Evolutionary conservation across 2,329 filamentous ascomycete genomes (phyloP).

Genomic region (Aspergillus flavus): DNA sequence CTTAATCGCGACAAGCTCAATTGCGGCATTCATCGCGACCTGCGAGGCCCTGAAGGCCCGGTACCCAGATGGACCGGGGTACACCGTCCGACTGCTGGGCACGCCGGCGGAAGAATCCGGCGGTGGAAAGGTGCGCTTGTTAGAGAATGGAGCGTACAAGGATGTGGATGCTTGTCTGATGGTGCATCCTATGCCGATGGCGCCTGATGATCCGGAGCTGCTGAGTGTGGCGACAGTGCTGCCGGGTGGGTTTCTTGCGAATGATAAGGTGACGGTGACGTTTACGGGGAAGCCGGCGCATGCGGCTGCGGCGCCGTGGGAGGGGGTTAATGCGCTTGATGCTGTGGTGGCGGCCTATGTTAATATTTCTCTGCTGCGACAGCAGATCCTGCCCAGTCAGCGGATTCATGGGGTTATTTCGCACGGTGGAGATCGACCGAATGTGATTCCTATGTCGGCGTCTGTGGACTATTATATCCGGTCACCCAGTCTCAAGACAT

Average conservation of each 20-base stretch:
- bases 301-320: conserved; percentile 58
- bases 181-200: conserved; percentile 39
- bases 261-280: conserved; percentile 37
- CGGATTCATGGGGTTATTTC: conserved; percentile 56
- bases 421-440: conserved; percentile 55
- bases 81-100: conserved; percentile 36
- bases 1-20: conserved; percentile 34
- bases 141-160: conserved; percentile 46
- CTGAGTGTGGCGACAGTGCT: conserved; percentile 26
- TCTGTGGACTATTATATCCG: conserved; percentile 50
- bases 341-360: conserved; percentile 52
- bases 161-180: conserved; percentile 44
- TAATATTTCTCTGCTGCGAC: conserved; percentile 54
- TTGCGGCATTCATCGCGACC: conserved; percentile 39
- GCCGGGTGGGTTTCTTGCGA: conserved; percentile 32
- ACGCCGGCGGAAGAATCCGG: conserved; percentile 40
- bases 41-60: conserved; percentile 32
- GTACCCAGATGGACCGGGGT: conserved; percentile 19
- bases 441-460: conserved; percentile 58
- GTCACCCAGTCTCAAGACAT: conserved; percentile 40
- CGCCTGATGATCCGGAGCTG: conserved; percentile 24
- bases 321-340: conserved; percentile 61
- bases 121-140: conserved; percentile 42
- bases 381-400: conserved; percentile 56
- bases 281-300: conserved; percentile 58